A percentile compares a stretch with the other conserved stretches of the same genome.
Conservation (phyloP, 2,329 filamentous ascomycete genomes). For the Ophiostoma quercus region DNA sequence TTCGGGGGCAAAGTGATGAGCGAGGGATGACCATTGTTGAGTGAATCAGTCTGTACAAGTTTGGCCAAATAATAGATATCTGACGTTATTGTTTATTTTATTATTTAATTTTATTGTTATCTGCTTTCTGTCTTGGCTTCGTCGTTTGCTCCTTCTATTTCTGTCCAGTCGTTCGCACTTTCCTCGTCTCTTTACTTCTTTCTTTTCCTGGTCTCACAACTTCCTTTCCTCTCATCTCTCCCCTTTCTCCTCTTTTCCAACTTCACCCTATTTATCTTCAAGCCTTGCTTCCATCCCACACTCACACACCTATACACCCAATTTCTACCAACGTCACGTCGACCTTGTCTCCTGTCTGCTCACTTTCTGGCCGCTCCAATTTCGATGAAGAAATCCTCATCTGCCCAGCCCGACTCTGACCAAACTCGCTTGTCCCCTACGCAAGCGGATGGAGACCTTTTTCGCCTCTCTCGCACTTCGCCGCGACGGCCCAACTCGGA, state of each 20-base stretch:
- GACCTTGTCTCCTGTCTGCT: not conserved
- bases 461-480: conserved; percentile 30
- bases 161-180: not conserved
- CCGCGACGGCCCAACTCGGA: conserved; percentile 32
- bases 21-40: not conserved
- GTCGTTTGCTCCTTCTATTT: not conserved
- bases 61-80: not conserved
- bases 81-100: conserved; percentile 7
- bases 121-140: not conserved
- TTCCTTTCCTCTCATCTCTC: not conserved
- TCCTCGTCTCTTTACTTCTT: not conserved
- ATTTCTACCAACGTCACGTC: not conserved
- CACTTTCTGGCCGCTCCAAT: conserved; percentile 18
- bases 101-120: not conserved
- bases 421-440: conserved; percentile 51
- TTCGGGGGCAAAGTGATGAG: not conserved
- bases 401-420: conserved; percentile 51
- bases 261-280: too few relatives aligned
- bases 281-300: not conserved
- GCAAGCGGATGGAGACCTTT: conserved; percentile 50
- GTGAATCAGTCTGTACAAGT: not conserved
- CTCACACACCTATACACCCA: not conserved
- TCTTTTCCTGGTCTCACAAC: not conserved
- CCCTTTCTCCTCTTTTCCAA: not conserved
- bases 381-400: conserved; percentile 60